Base-by-base conservation (phyloP, 257 asterid species). In the Linderniella brevidens region DNA sequence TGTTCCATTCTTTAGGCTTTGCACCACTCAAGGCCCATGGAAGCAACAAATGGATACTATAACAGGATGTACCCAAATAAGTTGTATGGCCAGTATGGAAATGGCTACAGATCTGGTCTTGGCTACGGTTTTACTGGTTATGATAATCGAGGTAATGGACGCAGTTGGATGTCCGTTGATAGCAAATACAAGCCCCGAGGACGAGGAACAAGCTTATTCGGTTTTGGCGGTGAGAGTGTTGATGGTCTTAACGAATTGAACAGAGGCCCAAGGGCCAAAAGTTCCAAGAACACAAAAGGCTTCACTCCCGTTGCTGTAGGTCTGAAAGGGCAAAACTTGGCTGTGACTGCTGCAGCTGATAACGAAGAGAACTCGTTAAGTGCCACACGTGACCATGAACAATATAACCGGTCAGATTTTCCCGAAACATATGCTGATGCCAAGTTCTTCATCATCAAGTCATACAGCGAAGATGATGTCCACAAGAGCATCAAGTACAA, bases 31-130 rank as follows among this genome's bases (percentile, higher is more conserved):
- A 60, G 74, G 50, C 71, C 69, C 8, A 52, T 80, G 57, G 68
- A 56, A 58, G 35, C 68, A 7, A 53, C 76, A 13, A 68, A 19
- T 57, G 88, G 84, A 2, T 77, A 69, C 56, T n/a, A 64, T 3
- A 72, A 70, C 52, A 60, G 77, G 45, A 55, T 74, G 67, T 72
- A 71, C 51, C 74, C 78, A 13, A 77, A 56, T 56, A 77, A 72
- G 40, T 50, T 73, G 37, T 78, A 78, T 40, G 63, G 86, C 37
- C 85, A 72, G 36, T 75, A 65, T 60, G 78, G 76, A 29, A 72
- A 54, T 59, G 53, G 79, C 7, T 81, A 63, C 58, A 64, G 77
- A 45, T 61, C 76, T 41, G 73, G 80, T 50, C 5, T 68, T 48
- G 88, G 78, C 40, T 72, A 65, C 58, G 80, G 80, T 5, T 39